Conservation (phyloP, 768 basidiomycete species). For the Termitomyces sp. region DNA sequence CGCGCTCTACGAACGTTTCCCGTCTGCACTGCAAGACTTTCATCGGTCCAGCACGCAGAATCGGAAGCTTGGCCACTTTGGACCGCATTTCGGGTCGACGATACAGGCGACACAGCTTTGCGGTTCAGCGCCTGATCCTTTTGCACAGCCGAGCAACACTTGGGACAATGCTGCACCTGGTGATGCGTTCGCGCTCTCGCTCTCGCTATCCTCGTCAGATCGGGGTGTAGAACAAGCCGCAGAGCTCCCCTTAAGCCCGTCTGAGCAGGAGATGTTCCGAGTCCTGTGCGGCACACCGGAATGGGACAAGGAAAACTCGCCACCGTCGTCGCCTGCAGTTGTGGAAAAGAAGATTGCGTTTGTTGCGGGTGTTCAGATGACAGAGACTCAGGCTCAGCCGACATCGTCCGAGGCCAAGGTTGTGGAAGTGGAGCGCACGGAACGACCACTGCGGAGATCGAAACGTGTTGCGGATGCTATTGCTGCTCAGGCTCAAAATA, state of each 20-base stretch:
- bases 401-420: neutral
- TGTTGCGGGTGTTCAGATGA: neutral
- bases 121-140: constrained; percentile 6
- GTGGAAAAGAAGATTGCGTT: constrained; percentile 9
- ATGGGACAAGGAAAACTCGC: constrained; percentile 37
- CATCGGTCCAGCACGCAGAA: constrained; percentile 41
- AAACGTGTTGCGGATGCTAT: constrained; percentile 62
- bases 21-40: constrained; percentile 54
- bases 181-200: constrained; percentile 9
- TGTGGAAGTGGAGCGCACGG: constrained; percentile 7
- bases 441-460: constrained; percentile 51
- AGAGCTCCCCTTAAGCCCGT: constrained; percentile 59
- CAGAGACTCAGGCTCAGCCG: neutral
- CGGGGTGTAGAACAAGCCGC: neutral
- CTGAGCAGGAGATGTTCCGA: constrained; percentile 68
- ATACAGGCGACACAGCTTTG: constrained; percentile 32
- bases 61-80: constrained; percentile 55
- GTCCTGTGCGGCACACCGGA: constrained; percentile 56
- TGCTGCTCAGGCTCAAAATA: constrained; percentile 42
- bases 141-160: constrained; percentile 1
- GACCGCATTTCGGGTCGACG: constrained; percentile 54
- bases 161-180: constrained; percentile 3
- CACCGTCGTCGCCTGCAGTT: constrained; percentile 10
- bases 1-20: constrained; percentile 57
- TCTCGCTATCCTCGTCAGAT: constrained; percentile 9